Evolutionary conservation across 257 asterid genomes (phyloP), one percentile per base, ranked within the genome.

Genomic region (Asclepias syriaca): DNA sequence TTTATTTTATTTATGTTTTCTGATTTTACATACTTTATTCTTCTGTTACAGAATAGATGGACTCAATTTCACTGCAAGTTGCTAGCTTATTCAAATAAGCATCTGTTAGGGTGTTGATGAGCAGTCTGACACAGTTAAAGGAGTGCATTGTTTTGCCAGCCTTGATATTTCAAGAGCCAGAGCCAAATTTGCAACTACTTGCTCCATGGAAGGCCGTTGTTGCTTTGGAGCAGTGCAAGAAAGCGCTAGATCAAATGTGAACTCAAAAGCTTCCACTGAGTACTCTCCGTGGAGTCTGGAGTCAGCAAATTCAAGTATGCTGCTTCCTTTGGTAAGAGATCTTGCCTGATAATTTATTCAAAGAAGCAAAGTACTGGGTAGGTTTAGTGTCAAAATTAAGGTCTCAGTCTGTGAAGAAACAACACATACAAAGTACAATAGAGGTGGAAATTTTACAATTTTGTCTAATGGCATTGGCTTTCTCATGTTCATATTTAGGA

Each of bases 211-310:
- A 10, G 77, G 79, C 29, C 81, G 50, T 45, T 78, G 60, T 70
- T 57, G 75, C 60, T 58, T 72, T 10, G 50, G 74, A 13, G 72
- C 74, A 3, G 65, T 81, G 77, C 79, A 78, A 14, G 71, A 69
- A 49, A 81, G 15, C 59, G 85, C 83, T 29, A 81, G 66, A 70
- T 78, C 58, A 34, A 81, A 67, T 29, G 57, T 58, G 59, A 65
- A 57, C 49, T 27, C 57, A 34, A 81, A 81, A 24, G 77, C 79
- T n/a, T 78, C 77, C 0, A 37, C 46, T 43, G 83, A 75, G 61
- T 72, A 73, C 59, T 78, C 85, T 51, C 81, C 83, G 21, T 75
- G n/a, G 19, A 75, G 79, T 45, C 75, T 75, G 14, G 83, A 79
- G 72, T 78, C 85, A 29, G 75, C 81, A 58, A 78, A 78, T 22